Conservation (phyloP, 306 rosid genomes). For the Erythrophleum fordii region DNA sequence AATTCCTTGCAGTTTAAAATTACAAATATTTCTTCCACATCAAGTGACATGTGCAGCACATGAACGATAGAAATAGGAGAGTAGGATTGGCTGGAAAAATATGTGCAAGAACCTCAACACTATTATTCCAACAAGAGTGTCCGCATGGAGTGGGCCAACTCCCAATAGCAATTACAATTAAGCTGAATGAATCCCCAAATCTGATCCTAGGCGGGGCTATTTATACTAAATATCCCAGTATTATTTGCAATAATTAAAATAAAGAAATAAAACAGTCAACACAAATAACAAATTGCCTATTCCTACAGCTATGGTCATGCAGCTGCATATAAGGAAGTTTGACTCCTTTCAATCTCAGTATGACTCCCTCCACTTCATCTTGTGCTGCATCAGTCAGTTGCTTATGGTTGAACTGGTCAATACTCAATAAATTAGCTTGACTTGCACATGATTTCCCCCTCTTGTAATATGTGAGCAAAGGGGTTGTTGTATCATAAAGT, state of each 20-base stretch:
- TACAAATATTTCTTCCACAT: neutral
- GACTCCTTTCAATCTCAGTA: neutral
- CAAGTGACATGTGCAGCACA: too few species aligned
- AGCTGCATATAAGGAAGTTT: neutral
- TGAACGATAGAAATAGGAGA: too few species aligned
- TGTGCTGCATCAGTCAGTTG: neutral
- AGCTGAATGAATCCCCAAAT: neutral
- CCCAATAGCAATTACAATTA: neutral
- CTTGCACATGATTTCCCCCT: neutral
- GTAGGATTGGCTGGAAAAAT: neutral
- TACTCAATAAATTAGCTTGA: neutral
- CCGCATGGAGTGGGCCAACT: neutral
- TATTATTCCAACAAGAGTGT: neutral
- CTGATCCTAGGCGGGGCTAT: neutral
- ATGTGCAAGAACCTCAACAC: neutral
- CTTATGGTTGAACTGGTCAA: neutral
- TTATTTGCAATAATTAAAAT: neutral
- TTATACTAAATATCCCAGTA: neutral
- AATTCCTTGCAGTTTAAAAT: conserved; percentile 24
- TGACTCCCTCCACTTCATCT: neutral
- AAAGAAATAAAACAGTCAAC: neutral
- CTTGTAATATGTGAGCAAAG: neutral
- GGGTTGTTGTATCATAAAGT: neutral
- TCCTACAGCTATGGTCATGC: neutral
- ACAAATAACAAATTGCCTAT: neutral